Conservation (phyloP, 164 flowering plant species). For the Sedum album region DNA sequence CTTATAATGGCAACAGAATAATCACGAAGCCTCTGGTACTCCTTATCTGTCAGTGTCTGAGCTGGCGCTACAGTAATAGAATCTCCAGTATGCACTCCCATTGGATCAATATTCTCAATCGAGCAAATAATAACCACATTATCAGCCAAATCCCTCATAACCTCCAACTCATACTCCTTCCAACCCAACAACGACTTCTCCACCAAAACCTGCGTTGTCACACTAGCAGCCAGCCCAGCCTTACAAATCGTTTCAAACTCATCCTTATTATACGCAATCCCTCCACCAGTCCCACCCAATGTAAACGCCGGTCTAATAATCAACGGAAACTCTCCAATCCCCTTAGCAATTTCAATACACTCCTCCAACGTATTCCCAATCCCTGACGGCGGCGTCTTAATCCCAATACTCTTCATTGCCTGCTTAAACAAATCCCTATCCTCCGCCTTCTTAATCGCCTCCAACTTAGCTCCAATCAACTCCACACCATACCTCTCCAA, state of each 20-base stretch:
- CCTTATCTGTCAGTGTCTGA: slow-evolving; percentile 88
- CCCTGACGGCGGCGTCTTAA: slow-evolving; percentile 87
- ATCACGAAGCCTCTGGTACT: slow-evolving; percentile 88
- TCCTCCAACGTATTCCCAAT: slow-evolving; percentile 76
- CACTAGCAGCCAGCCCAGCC: slow-evolving; percentile 81
- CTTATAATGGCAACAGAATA: slow-evolving; percentile 81
- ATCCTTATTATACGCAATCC: slow-evolving; percentile 90
- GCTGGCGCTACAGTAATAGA: slow-evolving; percentile 97
- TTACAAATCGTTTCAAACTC: too few relatives aligned
- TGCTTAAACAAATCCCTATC: slow-evolving; percentile 92
- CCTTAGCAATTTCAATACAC: slow-evolving; percentile 57
- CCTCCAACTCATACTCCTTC: slow-evolving; percentile 98
- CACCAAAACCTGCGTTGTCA: slow-evolving; percentile 82
- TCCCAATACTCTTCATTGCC: slow-evolving; percentile 81
- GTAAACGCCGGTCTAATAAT: slow-evolving; percentile 91
- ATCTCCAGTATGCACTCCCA: slow-evolving; percentile 97
- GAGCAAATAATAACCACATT: slow-evolving; percentile 96
- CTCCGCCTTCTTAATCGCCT: slow-evolving; percentile 84
- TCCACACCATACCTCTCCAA: slow-evolving; percentile 69
- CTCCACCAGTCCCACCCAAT: slow-evolving; percentile 91
- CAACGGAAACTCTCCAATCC: slow-evolving; percentile 79
- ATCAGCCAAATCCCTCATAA: slow-evolving; percentile 94
- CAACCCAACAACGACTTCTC: slow-evolving; percentile 96
- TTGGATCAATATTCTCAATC: slow-evolving; percentile 88
- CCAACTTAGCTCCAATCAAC: slow-evolving; percentile 93